Base-by-base conservation (phyloP, 495 filamentous ascomycete species). In the Aspergillus hancockii region DNA sequence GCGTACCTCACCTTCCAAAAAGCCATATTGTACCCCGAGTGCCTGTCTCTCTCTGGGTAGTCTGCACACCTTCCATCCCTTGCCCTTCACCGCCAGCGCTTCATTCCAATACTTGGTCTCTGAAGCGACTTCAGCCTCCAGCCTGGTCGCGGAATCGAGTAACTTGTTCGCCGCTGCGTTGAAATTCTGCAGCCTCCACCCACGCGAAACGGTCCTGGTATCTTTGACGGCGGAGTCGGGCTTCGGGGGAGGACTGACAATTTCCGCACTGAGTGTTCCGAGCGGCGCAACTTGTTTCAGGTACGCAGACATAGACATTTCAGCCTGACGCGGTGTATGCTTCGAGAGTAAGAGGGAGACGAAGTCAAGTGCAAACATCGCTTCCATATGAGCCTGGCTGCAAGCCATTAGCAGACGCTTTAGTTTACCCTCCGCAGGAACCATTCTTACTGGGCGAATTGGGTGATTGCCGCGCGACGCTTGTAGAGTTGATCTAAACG, bases 31-130 rank as follows among this genome's bases (percentile, higher is more conserved):
- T 38, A 98, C 93, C 36, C 86, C 91, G 31, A 98, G 75, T 2
- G 86, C 87, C 66, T 91, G 84, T 52, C 79, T 80, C 38, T 93
- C 86, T 23, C 87, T 80, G 0, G 91, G 90, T 23, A 92, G 65
- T 23, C 88, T 80, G 63, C 84, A 91, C 8, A 96, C 67, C 23
- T 90, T 83, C 93, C 94, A 99, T 4, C 92, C 90, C 30, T 87
- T 85, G 45, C 92, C 83, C 61, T 87, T 90, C 28, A 98, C 83
- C 21, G 85, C 83, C 31, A 96, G 71, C 1, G 96, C 83, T 65
- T 96, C 85, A 50, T 87, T 79, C 95, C 95, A 99, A 72, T 96
- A 98, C 60, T 82, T 86, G 2, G 85, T 85, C 71, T 99, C 95
- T 13, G 84, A 81, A 32, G 79, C 74, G 30, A 94, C 87, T 66